These are phyloP conservation scores for Purshia tridentata DNA, from an alignment of 306 rosid species.

Conservation along the genomic window DNA sequence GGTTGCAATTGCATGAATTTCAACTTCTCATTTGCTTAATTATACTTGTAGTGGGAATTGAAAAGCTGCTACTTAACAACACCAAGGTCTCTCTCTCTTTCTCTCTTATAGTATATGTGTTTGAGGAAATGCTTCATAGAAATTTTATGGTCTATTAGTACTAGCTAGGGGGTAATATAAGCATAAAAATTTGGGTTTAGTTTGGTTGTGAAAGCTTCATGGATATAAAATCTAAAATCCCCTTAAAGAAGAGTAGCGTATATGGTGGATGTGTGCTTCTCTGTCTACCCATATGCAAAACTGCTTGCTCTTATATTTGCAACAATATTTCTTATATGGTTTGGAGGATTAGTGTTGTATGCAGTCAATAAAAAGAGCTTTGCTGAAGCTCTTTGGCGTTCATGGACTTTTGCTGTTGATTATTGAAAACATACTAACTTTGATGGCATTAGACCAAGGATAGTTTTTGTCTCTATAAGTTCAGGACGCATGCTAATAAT, in stretches of 20 bases:
- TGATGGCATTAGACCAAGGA: constrained; percentile 89
- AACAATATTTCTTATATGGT: constrained; percentile 81
- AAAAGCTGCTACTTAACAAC: too few relatives aligned
- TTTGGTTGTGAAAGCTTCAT: too few relatives aligned
- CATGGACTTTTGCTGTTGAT: constrained; percentile 97
- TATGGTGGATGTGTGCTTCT: constrained; percentile 88
- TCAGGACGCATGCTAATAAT: constrained; percentile 96
- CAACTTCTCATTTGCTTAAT: too few relatives aligned
- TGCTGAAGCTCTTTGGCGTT: constrained; percentile 94
- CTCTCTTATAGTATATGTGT: too few relatives aligned
- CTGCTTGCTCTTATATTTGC: constrained; percentile 94
- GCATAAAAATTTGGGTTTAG: too few relatives aligned
- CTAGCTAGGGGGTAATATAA: too few relatives aligned
- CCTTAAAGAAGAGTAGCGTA: constrained; percentile 91
- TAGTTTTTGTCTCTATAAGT: constrained; percentile 93
- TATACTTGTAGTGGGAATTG: too few relatives aligned
- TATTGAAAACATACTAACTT: constrained; percentile 95
- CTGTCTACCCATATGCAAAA: constrained; percentile 92
- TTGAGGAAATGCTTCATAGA: too few relatives aligned
- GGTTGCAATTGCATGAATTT: too few relatives aligned
- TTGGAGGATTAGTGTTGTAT: constrained; percentile 88
- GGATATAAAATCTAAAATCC: too few relatives aligned
- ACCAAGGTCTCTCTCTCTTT: too few relatives aligned
- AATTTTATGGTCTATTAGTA: too few relatives aligned
- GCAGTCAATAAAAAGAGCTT: constrained; percentile 89